Percentiles rank a stretch among this genome's conserved stretches.
Evolutionary conservation across 148 eudicot genomes (phyloP).

Genomic region (Cornus florida): DNA sequence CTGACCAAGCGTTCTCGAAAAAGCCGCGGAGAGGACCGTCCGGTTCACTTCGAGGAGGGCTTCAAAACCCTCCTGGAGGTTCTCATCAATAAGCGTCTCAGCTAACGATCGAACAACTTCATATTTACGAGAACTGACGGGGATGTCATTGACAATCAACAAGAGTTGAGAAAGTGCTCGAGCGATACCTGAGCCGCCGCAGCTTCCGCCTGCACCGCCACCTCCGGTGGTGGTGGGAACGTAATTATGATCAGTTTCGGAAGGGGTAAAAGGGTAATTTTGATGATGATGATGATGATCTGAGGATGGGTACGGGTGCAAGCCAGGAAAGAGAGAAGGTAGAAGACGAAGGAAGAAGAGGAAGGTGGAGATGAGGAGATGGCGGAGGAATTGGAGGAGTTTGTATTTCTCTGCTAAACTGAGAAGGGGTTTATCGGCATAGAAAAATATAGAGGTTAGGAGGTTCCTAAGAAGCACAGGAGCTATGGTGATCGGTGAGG

Average conservation of each 20-base stretch:
- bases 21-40: slow-evolving; percentile 50
- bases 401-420: slow-evolving; percentile 22
- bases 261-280: too few species aligned
- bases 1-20: slow-evolving; percentile 42
- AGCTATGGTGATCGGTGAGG: slow-evolving; percentile 26
- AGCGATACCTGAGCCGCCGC: slow-evolving; percentile 41
- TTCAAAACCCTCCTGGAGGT: slow-evolving; percentile 37
- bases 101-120: slow-evolving; percentile 59
- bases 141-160: slow-evolving; percentile 43
- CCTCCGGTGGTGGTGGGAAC: not conserved
- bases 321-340: slow-evolving; percentile 10
- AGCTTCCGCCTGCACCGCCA: not conserved
- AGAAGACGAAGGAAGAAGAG: slow-evolving; percentile 39
- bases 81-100: slow-evolving; percentile 66
- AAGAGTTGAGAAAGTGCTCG: slow-evolving; percentile 69
- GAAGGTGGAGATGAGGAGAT: slow-evolving; percentile 28
- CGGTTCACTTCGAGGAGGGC: slow-evolving; percentile 50
- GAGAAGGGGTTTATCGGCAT: slow-evolving; percentile 35
- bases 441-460: slow-evolving; percentile 30
- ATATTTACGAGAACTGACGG: slow-evolving; percentile 74
- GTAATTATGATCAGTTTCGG: not conserved
- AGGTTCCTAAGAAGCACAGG: slow-evolving; percentile 41
- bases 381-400: slow-evolving; percentile 44
- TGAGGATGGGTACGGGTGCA: not conserved
- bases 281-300: too few species aligned